Evolutionary conservation across 805 yeast genomes (phyloP), one percentile per base, ranked within the genome.

Genomic region (Wickerhamiella sergipiensis): DNA sequence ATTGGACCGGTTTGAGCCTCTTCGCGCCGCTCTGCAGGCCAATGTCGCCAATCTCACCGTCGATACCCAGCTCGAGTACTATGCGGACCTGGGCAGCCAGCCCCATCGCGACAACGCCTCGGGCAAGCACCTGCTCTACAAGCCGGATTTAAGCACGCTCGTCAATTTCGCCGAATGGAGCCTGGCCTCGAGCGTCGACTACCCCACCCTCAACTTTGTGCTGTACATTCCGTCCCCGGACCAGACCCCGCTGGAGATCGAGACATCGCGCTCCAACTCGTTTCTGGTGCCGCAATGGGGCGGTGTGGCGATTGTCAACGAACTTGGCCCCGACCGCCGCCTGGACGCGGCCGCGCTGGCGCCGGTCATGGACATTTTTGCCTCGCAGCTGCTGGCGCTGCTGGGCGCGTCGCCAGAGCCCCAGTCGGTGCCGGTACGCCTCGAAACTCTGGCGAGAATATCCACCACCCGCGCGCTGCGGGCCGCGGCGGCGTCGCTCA

Each of bases 261-360:
- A 69, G 45, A 72, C 53, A 21, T 63, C 66, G 12, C 55, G 55
- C 43, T 69, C 79, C 46, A 81, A 75, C 63, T 78, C 81, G 50
- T 88, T 83, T 61, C 65, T 84, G 45, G 78, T 90, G 21, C 95
- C 96, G 7, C 95, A 85, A 66, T 89, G 95, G 85, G 94, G 92
- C 10, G 95, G 96, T 55, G 77, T 85, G 51, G 65, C 69, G 60
- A 69, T 82, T 55, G 61, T 68, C 63, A 72, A 81, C 60, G 62
- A 67, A 36, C 53, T 64, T n/a, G 67, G 67, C 7, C 50, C 53
- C 12, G 17, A 24, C 6, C 48, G 51, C 6, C 52, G 45, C 33
- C 63, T 59, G 54, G 64, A 43, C 1, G 64, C 66, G 36, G 66
- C 61, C 1, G 81, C 76, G 33, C 68, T 88, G 50, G 59, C 67